Percentiles rank a stretch among this genome's conserved stretches.
phyloP scores from a whole-genome alignment of 1,284 basidiomycete species.

The Cryptococcus depauperatus region DNA sequence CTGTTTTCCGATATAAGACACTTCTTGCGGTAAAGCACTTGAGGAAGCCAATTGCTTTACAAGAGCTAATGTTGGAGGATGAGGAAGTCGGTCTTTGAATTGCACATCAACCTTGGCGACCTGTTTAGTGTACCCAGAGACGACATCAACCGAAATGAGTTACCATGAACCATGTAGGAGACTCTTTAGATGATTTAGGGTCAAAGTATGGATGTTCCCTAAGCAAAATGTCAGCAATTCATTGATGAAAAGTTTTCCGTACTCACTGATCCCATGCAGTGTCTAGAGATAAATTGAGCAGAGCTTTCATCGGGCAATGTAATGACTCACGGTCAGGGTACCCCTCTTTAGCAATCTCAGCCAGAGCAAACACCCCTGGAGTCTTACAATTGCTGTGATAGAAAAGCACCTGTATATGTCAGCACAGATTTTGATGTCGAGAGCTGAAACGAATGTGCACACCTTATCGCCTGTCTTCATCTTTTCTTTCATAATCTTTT shows the following conservation, averaged over 20 bases:
- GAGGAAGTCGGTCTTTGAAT: constrained; percentile 57
- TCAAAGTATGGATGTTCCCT: constrained; percentile 84
- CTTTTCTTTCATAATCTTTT: constrained; percentile 75
- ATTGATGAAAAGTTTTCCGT: not conserved
- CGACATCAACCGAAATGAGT: too few relatives aligned
- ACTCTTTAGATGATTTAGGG: constrained; percentile 62
- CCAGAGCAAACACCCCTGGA: constrained; percentile 78
- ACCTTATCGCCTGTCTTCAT: constrained; percentile 82
- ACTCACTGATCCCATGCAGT: constrained; percentile 79
- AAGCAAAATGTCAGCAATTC: not conserved
- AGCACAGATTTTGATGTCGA: not conserved
- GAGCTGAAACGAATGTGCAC: constrained; percentile 15
- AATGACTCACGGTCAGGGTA: constrained; percentile 72
- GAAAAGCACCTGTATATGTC: constrained; percentile 46
- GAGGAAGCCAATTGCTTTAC: constrained; percentile 57
- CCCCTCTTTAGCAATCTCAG: constrained; percentile 71
- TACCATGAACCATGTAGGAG: constrained; percentile 82
- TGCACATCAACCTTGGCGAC: constrained; percentile 72
- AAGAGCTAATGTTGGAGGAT: constrained; percentile 73
- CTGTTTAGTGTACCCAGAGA: too few relatives aligned
- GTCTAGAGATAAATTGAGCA: constrained; percentile 48
- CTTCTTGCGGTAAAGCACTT: constrained; percentile 48
- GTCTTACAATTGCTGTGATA: constrained; percentile 91
- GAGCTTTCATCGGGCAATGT: not conserved
- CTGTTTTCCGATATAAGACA: constrained; percentile 57